Evolutionary conservation across 805 yeast genomes (phyloP), one percentile per base, ranked within the genome.

Genomic region (Candida namnaoensis): DNA sequence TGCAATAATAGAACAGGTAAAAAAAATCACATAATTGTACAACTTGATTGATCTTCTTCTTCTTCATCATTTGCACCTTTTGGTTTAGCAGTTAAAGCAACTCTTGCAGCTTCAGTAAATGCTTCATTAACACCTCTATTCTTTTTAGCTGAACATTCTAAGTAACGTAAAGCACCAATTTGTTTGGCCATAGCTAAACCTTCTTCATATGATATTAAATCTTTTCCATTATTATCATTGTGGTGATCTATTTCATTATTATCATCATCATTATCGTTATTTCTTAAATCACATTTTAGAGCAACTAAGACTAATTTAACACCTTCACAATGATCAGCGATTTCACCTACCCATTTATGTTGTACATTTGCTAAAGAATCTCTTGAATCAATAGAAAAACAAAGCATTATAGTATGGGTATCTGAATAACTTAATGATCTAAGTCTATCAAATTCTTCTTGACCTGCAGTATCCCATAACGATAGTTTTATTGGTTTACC

Each of bases 101-200:
- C 90, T 61, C 99, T 80, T 7, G 98, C 96, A 36, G 98, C 99
- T 65, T 93, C 99, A 0, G 97, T 88, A 60, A 93, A 93, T 9
- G 97, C 98, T 66, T 93, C 99, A 57, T 95, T 93, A n/a, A 93
- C 99, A 50, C 99, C 99, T 57, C 95, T 78, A 63, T 90, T 91
- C 61, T 83, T 81, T 70, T 90, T 93, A 7, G 99, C 98, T 26
- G 96, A 86, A 66, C 99, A 93, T 64, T 93, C 99, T 57, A 93
- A 72, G 61, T 93, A 93, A 56, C 98, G 77, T 53, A 90, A 69
- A 1, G 99, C 98, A 24, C 97, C 97, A 36, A 93, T 85, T 58
- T 78, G 78, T 57, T 88, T 88, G 34, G 99, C 99, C 54, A 91
- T 88, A 1, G 81, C 80, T 44, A 93, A 72, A 28, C 99, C 99